Percentiles rank a stretch among this genome's conserved stretches.
Evolutionary conservation across 176 grass and related monocot genomes (phyloP).

Genomic region (Hyparrhenia diplandra): DNA sequence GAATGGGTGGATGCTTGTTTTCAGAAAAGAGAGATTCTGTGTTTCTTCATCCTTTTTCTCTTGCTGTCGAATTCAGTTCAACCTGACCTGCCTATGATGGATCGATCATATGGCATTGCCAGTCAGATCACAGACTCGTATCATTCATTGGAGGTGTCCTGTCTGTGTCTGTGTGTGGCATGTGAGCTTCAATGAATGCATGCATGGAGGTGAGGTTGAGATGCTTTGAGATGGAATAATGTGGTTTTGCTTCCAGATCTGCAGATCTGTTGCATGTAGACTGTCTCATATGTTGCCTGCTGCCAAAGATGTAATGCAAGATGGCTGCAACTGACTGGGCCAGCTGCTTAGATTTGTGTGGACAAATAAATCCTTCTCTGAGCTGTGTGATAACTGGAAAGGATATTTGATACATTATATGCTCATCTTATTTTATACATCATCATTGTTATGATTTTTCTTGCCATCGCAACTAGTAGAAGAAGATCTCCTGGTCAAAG

Average conservation of each 20-base stretch:
- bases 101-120: neutral
- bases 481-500: neutral
- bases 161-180: neutral
- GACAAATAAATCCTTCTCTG: neutral
- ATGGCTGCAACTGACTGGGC: neutral
- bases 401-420: neutral
- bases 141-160: neutral
- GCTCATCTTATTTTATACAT: neutral
- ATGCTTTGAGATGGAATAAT: constrained; percentile 7
- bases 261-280: neutral
- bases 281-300: constrained; percentile 8
- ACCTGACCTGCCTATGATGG: neutral
- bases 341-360: neutral
- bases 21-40: neutral
- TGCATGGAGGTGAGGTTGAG: constrained; percentile 1
- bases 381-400: neutral
- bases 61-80: neutral
- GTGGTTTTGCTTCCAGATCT: neutral
- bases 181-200: constrained; percentile 28
- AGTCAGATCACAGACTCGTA: neutral
- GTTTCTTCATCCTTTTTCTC: neutral
- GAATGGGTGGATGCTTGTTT: neutral
- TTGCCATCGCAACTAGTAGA: neutral
- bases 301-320: neutral
- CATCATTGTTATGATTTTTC: neutral